Percentiles rank a stretch among this genome's conserved stretches.
phyloP scores from a whole-genome alignment of 1,284 basidiomycete genomes.

The Apiotrichum akiyoshidainum region DNA sequence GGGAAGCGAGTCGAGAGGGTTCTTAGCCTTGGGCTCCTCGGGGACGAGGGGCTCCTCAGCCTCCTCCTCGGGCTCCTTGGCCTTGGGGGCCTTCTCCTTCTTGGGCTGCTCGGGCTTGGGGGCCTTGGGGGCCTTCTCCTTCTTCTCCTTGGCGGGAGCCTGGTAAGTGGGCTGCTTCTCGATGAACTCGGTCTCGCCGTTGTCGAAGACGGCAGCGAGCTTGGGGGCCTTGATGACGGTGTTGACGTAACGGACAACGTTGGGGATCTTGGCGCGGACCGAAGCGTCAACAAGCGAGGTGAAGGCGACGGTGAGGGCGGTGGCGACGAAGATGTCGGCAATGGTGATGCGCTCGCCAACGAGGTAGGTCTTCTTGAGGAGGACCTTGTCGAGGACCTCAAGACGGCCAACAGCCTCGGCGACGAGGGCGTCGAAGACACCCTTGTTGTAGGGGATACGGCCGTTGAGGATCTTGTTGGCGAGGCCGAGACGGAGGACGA shows the following conservation, averaged over 20 bases:
- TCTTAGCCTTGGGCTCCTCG: constrained; percentile 77
- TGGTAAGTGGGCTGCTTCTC: constrained; percentile 71
- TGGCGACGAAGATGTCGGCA: constrained; percentile 76
- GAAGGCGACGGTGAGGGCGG: constrained; percentile 57
- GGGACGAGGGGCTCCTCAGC: constrained; percentile 62
- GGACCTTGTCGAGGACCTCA: constrained; percentile 64
- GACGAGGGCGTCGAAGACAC: constrained; percentile 48
- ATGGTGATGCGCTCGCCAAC: constrained; percentile 91
- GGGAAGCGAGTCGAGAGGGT: constrained; percentile 87
- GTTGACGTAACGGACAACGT: constrained; percentile 76
- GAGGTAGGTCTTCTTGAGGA: constrained; percentile 79
- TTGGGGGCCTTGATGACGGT: constrained; percentile 74
- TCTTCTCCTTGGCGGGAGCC: constrained; percentile 70
- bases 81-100: constrained; percentile 53
- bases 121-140: constrained; percentile 52
- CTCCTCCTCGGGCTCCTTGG: constrained; percentile 61
- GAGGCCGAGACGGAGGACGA: constrained; percentile 44
- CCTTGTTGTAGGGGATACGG: constrained; percentile 61
- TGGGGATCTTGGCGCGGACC: constrained; percentile 65
- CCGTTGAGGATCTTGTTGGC: constrained; percentile 53
- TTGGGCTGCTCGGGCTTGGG: constrained; percentile 57
- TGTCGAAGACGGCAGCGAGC: constrained; percentile 62
- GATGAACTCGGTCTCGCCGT: constrained; percentile 59
- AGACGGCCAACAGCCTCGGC: constrained; percentile 34
- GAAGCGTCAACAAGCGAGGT: constrained; percentile 61